A percentile compares a stretch with the other conserved stretches of the same genome.
Conservation (phyloP, 139 green algal species). For the Chlamydomonas incerta region DNA sequence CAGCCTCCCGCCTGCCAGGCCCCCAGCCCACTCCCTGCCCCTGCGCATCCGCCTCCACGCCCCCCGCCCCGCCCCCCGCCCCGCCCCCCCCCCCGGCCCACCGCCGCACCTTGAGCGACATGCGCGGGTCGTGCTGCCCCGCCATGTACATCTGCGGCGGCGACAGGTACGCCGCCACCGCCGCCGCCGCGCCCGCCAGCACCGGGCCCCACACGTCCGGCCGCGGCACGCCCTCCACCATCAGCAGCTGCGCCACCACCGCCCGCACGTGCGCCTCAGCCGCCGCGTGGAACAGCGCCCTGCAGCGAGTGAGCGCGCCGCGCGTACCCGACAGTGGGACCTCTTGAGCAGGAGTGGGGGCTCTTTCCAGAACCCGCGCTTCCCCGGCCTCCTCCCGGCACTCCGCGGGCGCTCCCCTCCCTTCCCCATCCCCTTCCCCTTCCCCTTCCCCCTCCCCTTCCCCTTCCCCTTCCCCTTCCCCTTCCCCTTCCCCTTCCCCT, state of each 20-base stretch:
- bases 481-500: neutral
- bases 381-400: neutral
- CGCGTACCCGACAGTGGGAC: too few species aligned
- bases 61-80: neutral
- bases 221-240: slow-evolving; percentile 56
- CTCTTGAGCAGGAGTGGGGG: too few species aligned
- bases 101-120: slow-evolving; percentile 28
- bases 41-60: neutral
- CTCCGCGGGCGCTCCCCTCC: too few species aligned
- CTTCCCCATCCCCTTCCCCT: neutral
- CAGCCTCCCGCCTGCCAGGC: too few species aligned
- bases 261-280: slow-evolving; percentile 68
- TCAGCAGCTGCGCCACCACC: slow-evolving; percentile 76
- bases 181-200: slow-evolving; percentile 42
- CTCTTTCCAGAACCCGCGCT: too few species aligned
- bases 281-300: slow-evolving; percentile 52
- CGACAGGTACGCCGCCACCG: slow-evolving; percentile 33
- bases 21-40: too few species aligned
- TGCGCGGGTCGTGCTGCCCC: slow-evolving; percentile 19
- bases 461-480: too few species aligned
- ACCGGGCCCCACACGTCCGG: slow-evolving; percentile 60
- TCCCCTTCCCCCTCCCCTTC: too few species aligned
- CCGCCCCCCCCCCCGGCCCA: neutral
- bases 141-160: slow-evolving; percentile 9
- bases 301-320: too few species aligned